phyloP scores from a whole-genome alignment of 2,329 filamentous ascomycete genomes.

The Aspergillus tanneri region DNA sequence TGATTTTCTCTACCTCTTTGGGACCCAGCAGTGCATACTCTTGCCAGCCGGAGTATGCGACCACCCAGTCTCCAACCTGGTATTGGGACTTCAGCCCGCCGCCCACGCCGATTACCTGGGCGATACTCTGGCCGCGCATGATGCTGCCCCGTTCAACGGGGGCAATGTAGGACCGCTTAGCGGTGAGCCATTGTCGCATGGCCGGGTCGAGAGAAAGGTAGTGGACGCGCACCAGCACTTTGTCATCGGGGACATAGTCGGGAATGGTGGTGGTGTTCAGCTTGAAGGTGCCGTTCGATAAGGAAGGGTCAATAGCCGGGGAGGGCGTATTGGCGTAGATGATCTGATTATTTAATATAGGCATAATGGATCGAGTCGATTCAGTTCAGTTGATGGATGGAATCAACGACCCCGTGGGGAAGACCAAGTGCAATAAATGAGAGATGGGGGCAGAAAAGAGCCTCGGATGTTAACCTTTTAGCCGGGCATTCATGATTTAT shows the following conservation, averaged over 20 bases:
- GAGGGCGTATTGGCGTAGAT: slow-evolving; percentile 37
- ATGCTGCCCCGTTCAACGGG: slow-evolving; percentile 66
- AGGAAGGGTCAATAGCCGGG: slow-evolving; percentile 38
- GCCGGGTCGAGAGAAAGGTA: slow-evolving; percentile 72
- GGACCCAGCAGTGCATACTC: slow-evolving; percentile 62
- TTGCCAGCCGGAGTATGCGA: slow-evolving; percentile 61
- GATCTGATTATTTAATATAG: slow-evolving; percentile 36
- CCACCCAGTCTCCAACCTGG: slow-evolving; percentile 49
- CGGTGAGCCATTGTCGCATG: slow-evolving; percentile 71
- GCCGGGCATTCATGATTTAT: not conserved
- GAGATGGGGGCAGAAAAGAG: not conserved
- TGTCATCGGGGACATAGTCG: slow-evolving; percentile 46
- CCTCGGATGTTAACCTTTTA: slow-evolving; percentile 6
- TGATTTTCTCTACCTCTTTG: slow-evolving; percentile 48
- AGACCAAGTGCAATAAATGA: too few species aligned
- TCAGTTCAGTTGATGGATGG: too few species aligned
- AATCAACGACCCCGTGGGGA: too few species aligned
- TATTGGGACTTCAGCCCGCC: slow-evolving; percentile 37
- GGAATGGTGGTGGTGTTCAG: slow-evolving; percentile 29
- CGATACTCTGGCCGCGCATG: slow-evolving; percentile 65
- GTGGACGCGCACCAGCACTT: slow-evolving; percentile 60
- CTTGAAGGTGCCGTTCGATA: slow-evolving; percentile 36
- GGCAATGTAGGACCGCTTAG: slow-evolving; percentile 62
- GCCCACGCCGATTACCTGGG: slow-evolving; percentile 59
- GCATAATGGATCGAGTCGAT: too few species aligned